phyloP scores from a whole-genome alignment of 768 basidiomycete genomes.

The Amanita pallidorosea region DNA sequence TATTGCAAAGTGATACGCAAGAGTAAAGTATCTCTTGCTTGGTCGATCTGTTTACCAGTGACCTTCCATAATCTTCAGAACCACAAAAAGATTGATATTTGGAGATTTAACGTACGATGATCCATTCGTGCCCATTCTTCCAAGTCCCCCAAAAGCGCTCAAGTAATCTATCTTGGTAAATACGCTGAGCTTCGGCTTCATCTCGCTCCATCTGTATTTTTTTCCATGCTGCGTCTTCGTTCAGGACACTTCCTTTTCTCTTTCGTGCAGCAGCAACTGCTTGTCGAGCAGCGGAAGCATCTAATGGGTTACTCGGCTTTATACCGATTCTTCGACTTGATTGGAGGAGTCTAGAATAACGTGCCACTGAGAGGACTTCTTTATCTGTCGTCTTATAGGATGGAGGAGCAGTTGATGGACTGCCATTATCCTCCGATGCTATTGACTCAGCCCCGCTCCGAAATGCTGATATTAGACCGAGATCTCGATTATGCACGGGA shows the following conservation, averaged over 20 bases:
- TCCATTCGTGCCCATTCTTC: slow-evolving; percentile 63
- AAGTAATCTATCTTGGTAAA: slow-evolving; percentile 49
- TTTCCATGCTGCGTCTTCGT: slow-evolving; percentile 71
- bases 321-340: not conserved
- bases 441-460: not conserved
- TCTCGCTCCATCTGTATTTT: slow-evolving; percentile 62
- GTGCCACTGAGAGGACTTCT: slow-evolving; percentile 2
- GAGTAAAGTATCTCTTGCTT: slow-evolving; percentile 59
- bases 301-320: slow-evolving; percentile 2
- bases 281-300: slow-evolving; percentile 17
- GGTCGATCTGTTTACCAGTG: slow-evolving; percentile 56
- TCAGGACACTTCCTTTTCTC: slow-evolving; percentile 39
- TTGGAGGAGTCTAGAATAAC: not conserved
- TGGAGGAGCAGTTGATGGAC: slow-evolving; percentile 11
- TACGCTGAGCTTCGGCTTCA: slow-evolving; percentile 62
- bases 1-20: slow-evolving; percentile 45
- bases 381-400: slow-evolving; percentile 14
- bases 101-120: slow-evolving; percentile 40
- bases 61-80: slow-evolving; percentile 32
- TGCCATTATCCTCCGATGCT: slow-evolving; percentile 11
- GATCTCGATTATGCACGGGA: slow-evolving; percentile 3
- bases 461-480: not conserved
- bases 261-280: slow-evolving; percentile 22
- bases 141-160: slow-evolving; percentile 71
- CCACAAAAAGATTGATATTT: slow-evolving; percentile 5